Evolutionary conservation across 2,329 filamentous ascomycete genomes (phyloP), one percentile per base, ranked within the genome.

Genomic region (Arachnomyces sp.): DNA sequence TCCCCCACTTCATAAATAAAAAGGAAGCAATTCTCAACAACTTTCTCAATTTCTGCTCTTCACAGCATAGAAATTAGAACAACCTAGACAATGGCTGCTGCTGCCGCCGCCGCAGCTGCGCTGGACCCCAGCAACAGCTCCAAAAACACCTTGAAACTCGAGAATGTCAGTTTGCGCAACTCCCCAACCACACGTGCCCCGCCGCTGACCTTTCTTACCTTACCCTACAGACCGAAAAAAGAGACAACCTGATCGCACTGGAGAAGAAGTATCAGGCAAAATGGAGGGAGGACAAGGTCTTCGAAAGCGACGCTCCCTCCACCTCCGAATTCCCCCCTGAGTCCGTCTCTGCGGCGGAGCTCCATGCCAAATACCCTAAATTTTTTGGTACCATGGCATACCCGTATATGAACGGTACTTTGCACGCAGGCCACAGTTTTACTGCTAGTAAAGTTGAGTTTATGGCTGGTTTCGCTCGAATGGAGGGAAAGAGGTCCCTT

Each of bases 361-460:
- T 94, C 49, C 85, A 84, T 57, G 74, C 82, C 56, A 82, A 88
- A 62, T 71, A 84, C 55, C 90, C 90, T 52, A 96, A 96, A 69
- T 95, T 89, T 74, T 93, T 90, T 60, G 87, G 84, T 44, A 82
- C 78, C 40, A 84, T 86, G 69, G 80, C 77, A 53, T 86, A 82
- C 54, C 79, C 80, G 15, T 89, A 87, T 63, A 87, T 88, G 82
- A 94, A 93, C 65, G 87, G 87, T 48, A 84, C 80, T 44, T 74
- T 93, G 17, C 90, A 96, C 59, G 87, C 85, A 25, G 92, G 92
- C 15, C 92, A 98, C 70, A 83, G 80, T 52, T 96, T 98, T 65
- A 92, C 88, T 15, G 80, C 86, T 45, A 85, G 78, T 57, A 98
- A 98, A 67, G 80, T 95, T 53, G 92, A 98, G 67, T 98, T 96